phyloP scores from a whole-genome alignment of 306 rosid genomes.

The Sophora flavescens region DNA sequence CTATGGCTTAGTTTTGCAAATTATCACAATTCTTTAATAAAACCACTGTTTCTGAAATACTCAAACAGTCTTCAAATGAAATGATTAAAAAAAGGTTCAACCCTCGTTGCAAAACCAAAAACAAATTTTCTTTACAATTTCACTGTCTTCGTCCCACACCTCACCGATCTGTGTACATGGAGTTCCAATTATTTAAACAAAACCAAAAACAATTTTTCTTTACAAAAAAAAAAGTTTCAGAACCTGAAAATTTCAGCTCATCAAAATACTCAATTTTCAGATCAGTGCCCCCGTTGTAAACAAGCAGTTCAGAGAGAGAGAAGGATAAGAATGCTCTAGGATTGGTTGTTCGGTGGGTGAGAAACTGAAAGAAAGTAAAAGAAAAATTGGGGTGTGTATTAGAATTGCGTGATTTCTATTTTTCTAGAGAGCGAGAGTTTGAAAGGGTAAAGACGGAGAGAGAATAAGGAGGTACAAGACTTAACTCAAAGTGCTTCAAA shows the following conservation, averaged over 20 bases:
- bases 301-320: neutral
- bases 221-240: neutral
- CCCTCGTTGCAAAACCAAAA: neutral
- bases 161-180: slow-evolving; percentile 66
- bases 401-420: slow-evolving; percentile 43
- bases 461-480: too few relatives aligned
- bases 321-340: slow-evolving; percentile 27
- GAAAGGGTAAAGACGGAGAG: too few relatives aligned
- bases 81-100: slow-evolving; percentile 21
- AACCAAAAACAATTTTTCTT: slow-evolving; percentile 25
- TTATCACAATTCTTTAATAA: slow-evolving; percentile 7
- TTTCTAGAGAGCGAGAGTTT: neutral
- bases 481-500: slow-evolving; percentile 20
- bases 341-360: slow-evolving; percentile 42
- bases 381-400: slow-evolving; percentile 6
- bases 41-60: slow-evolving; percentile 40
- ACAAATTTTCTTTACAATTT: neutral
- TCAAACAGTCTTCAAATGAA: slow-evolving; percentile 6
- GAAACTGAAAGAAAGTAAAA: slow-evolving; percentile 46
- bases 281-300: slow-evolving; percentile 41
- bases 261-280: slow-evolving; percentile 42
- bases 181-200: slow-evolving; percentile 4
- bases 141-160: slow-evolving; percentile 39
- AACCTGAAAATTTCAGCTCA: slow-evolving; percentile 14
- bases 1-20: slow-evolving; percentile 25